Evolutionary conservation across 1,284 basidiomycete species (phyloP), one percentile per base, ranked within the genome.

Genomic region (Ustilago cynodontis): DNA sequence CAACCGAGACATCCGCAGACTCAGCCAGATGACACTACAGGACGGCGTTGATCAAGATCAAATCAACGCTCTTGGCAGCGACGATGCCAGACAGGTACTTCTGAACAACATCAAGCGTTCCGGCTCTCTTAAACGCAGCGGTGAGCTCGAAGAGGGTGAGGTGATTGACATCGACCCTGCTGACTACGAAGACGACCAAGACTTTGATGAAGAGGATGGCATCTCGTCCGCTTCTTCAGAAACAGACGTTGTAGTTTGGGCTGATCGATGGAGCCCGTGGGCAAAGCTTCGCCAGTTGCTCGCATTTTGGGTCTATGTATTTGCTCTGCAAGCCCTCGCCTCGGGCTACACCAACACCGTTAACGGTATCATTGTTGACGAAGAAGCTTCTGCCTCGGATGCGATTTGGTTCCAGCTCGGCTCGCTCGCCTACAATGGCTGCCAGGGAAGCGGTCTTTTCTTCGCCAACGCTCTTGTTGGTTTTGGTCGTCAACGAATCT

Each of bases 291-390:
- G 56, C 33, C 78, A 79, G 50, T 14, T 80, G 39, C 57, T 71
- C 2, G 51, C 63, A 0, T 66, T 60, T 54, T 69, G 63, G 62
- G 43, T 79, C 33, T 60, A 47, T 16, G 18, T 79, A 20, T 71
- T 80, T 51, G 47, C 69, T 3, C 50, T 80, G 11, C 77, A 80
- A 54, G 73, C 71, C 6, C 59, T 80, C 7, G 72, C 63, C 22
- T 70, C 78, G 5, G 77, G 78, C 16, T 80, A 77, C 62, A 65
- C 65, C 52, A 74, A 71, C 57, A 61, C 67, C 1, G 66, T 77
- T 28, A 22, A 20, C 2, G 16, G 20, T 6, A 61, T 77, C 60
- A 68, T 66, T 5, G 24, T 11, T 3, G 62, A 66, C 50, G 53
- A 62, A 35, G 16, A 11, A 10, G 58, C 66, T 5, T 65, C 53